phyloP scores from a whole-genome alignment of 768 basidiomycete species.

The Chalciporus pseudorubinellus region DNA sequence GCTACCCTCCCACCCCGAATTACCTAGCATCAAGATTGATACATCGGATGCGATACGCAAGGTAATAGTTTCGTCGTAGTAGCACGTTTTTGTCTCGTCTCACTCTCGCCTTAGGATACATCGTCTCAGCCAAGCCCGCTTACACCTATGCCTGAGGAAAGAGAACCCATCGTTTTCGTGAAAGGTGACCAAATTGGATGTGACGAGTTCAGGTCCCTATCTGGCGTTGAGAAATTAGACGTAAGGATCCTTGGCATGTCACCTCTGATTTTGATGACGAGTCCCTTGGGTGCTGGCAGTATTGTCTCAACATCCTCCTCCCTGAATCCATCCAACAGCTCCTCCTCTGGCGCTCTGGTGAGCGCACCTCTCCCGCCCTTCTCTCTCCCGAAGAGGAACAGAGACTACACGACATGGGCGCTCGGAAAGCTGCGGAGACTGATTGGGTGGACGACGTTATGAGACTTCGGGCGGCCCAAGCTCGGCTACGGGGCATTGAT shows the following conservation, averaged over 20 bases:
- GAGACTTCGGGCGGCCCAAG: constrained; percentile 35
- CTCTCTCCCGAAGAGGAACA: constrained; percentile 55
- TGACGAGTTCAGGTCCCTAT: constrained; percentile 43
- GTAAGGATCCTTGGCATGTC: constrained; percentile 31
- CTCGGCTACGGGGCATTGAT: constrained; percentile 38
- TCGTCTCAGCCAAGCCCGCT: constrained; percentile 23
- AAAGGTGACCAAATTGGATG: constrained; percentile 33
- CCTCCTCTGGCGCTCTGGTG: constrained; percentile 66
- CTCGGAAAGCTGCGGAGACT: constrained; percentile 46
- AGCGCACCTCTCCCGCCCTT: constrained; percentile 49
- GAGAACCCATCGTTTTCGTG: background rate
- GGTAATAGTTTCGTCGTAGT: constrained; percentile 9
- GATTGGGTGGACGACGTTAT: constrained; percentile 72
- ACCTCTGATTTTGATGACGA: background rate
- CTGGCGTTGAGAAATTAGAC: constrained; percentile 49
- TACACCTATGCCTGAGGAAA: constrained; percentile 16
- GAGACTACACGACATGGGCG: constrained; percentile 48
- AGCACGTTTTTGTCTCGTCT: background rate
- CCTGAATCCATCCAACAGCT: constrained; percentile 72
- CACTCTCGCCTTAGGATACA: constrained; percentile 11
- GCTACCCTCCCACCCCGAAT: constrained; percentile 25
- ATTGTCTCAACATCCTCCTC: constrained; percentile 68
- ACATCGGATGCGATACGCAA: background rate
- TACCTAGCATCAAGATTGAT: constrained; percentile 17
- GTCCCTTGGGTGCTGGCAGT: constrained; percentile 39